phyloP scores from a whole-genome alignment of 2,329 filamentous ascomycete species.

The Aspergillus sp. region DNA sequence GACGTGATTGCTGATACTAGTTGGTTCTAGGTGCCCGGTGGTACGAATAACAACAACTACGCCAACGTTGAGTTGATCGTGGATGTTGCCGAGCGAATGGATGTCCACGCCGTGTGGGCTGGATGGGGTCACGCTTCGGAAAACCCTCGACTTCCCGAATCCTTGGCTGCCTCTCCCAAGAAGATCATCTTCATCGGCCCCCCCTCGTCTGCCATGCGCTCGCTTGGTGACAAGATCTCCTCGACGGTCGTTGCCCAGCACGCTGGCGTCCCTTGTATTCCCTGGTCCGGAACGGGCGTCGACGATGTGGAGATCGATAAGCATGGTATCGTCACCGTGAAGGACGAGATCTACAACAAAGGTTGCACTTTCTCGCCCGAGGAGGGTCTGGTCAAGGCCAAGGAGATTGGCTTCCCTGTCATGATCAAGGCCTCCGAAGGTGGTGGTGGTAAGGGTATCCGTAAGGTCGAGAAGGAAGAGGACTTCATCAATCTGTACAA shows the following conservation, averaged over 20 bases:
- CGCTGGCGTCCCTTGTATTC: slow-evolving; percentile 92
- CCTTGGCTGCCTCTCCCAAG: slow-evolving; percentile 90
- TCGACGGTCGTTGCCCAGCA: slow-evolving; percentile 99
- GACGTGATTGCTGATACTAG: slow-evolving; percentile 1
- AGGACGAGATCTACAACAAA: slow-evolving; percentile 79
- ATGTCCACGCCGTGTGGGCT: slow-evolving; percentile 97
- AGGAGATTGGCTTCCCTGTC: slow-evolving; percentile 93
- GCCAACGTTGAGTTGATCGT: slow-evolving; percentile 99
- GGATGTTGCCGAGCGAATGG: slow-evolving; percentile 96
- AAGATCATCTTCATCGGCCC: slow-evolving; percentile 99
- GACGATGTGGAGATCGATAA: slow-evolving; percentile 75
- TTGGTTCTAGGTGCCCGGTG: slow-evolving; percentile 71
- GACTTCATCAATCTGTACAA: slow-evolving; percentile 87
- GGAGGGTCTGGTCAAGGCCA: slow-evolving; percentile 83
- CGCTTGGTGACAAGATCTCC: slow-evolving; percentile 98
- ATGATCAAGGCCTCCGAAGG: slow-evolving; percentile 99
- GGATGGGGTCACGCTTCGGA: slow-evolving; percentile 99
- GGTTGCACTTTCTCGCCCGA: slow-evolving; percentile 88
- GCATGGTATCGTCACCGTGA: slow-evolving; percentile 86
- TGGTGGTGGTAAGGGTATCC: slow-evolving; percentile 98
- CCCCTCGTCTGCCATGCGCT: slow-evolving; percentile 97
- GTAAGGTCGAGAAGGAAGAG: slow-evolving; percentile 84
- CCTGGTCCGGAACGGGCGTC: slow-evolving; percentile 97
- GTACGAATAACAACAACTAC: slow-evolving; percentile 99
- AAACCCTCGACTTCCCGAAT: slow-evolving; percentile 96